phyloP scores from a whole-genome alignment of 495 filamentous ascomycete genomes.

The Coniosporium apollinis region DNA sequence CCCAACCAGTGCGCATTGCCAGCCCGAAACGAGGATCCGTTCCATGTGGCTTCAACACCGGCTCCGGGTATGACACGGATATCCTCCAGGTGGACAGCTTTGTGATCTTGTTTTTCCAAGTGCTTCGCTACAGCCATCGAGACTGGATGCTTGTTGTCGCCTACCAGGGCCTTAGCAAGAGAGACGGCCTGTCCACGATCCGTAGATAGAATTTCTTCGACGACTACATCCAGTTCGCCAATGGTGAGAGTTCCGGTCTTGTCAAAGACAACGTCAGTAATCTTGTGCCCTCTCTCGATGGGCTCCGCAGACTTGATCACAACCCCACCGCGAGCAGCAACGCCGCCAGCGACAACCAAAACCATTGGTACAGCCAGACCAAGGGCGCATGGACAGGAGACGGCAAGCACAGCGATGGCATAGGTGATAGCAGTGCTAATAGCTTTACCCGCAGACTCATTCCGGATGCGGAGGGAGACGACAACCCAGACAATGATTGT shows the following conservation, averaged over 20 bases:
- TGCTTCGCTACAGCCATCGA: constrained; percentile 40
- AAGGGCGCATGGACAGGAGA: constrained; percentile 72
- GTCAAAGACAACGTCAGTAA: constrained; percentile 61
- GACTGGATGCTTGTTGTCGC: constrained; percentile 47
- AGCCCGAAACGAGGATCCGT: constrained; percentile 28
- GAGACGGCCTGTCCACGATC: constrained; percentile 3
- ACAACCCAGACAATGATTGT: constrained; percentile 46
- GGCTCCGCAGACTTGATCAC: constrained; percentile 50
- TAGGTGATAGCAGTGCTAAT: constrained; percentile 53
- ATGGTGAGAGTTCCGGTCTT: constrained; percentile 67
- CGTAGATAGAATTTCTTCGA: not conserved
- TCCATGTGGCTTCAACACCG: constrained; percentile 27
- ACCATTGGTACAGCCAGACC: constrained; percentile 73
- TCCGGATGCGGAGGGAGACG: constrained; percentile 32
- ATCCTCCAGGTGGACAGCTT: not conserved
- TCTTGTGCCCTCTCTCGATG: constrained; percentile 45
- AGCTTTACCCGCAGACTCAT: constrained; percentile 30
- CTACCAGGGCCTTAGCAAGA: constrained; percentile 32
- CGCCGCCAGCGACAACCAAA: constrained; percentile 49
- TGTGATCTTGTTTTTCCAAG: constrained; percentile 1
- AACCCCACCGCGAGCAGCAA: constrained; percentile 50
- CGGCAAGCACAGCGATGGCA: constrained; percentile 54
- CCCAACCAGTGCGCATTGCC: constrained; percentile 51
- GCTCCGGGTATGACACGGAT: constrained; percentile 35
- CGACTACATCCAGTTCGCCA: constrained; percentile 29